Evolutionary conservation across 2,329 filamentous ascomycete species (phyloP), one percentile per base, ranked within the genome.

Genomic region (Scolecobasidium constrictum): DNA sequence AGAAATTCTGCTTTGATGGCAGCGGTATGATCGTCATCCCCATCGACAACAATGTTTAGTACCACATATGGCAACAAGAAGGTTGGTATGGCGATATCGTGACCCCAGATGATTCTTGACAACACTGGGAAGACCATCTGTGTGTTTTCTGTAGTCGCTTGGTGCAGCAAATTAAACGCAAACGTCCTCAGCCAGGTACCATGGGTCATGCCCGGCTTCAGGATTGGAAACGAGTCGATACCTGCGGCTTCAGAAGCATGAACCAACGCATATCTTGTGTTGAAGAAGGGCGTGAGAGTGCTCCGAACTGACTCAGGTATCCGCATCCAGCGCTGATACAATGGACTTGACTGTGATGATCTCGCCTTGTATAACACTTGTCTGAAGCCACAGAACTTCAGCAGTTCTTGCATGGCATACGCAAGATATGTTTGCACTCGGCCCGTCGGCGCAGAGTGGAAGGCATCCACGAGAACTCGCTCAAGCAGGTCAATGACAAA

Each of bases 381-480:
- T 35, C 21, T 20, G 54, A 95, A 80, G 20, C 83, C 80, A 54
- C 83, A 86, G 50, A 81, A 78, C 35, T 81, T 79, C 3, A 96
- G 72, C 33, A 96, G 72, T 53, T 94, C 83, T 60, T 99, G 92
- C 79, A 98, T 95, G 2, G 83, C 85, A 61, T 84, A 98, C 1
- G 90, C 90, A 15, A 99, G 71, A 56, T 93, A 94, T 0, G 87
- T 88, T 59, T 96, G 92, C 4, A 87, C 73, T 49, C 78, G 81
- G 2, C 87, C 83, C 57, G 95, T 93, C 0, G 83, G 92, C 1
- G 86, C 83, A 1, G 90, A 94, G 35, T 94, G 68, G 56, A 98
- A 99, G 1, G 88, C 83, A 47, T 88, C 87, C 19, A 96, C 86
- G 9, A 98, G 68, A 5, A 94, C 82, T 55, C 93, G 75, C 53